phyloP scores from a whole-genome alignment of 2,329 filamentous ascomycete species.

The Diplodia sapinea region DNA sequence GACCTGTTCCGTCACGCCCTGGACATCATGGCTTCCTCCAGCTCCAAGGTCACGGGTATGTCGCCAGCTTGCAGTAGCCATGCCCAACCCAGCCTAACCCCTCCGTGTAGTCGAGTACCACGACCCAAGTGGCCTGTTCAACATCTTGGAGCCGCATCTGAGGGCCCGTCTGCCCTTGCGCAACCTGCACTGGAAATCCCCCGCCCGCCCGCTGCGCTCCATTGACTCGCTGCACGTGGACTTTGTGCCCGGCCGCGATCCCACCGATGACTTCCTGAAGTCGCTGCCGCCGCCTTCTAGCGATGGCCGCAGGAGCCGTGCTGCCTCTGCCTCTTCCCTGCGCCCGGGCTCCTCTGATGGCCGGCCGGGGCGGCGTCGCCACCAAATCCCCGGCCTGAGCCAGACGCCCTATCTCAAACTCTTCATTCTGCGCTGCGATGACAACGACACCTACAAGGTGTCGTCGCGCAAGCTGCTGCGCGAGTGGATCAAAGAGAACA shows the following conservation, averaged over 20 bases:
- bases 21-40: conserved; percentile 50
- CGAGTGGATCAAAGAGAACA: conserved; percentile 87
- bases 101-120: conserved; percentile 81
- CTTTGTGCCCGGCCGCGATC: conserved; percentile 68
- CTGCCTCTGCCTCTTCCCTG: conserved; percentile 30
- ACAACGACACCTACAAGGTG: conserved; percentile 91
- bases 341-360: conserved; percentile 38
- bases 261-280: conserved; percentile 42
- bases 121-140: conserved; percentile 88
- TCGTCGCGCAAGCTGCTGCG: conserved; percentile 77
- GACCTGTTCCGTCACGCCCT: conserved; percentile 7
- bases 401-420: conserved; percentile 94
- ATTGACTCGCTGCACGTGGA: conserved; percentile 93
- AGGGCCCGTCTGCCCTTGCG: conserved; percentile 80
- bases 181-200: conserved; percentile 97
- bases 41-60: conserved; percentile 59
- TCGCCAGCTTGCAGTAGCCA: conserved; percentile 24
- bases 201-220: conserved; percentile 85
- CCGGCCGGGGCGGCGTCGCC: conserved; percentile 66
- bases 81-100: conserved; percentile 35
- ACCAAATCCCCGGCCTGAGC: conserved; percentile 92
- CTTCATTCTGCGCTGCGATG: conserved; percentile 87
- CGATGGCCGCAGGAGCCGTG: conserved; percentile 29
- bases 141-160: conserved; percentile 78
- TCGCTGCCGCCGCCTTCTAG: conserved; percentile 27